Percentiles rank a stretch among this genome's conserved stretches.
Conservation (phyloP, 768 basidiomycete genomes). For the Hygrocybe coccinea region DNA sequence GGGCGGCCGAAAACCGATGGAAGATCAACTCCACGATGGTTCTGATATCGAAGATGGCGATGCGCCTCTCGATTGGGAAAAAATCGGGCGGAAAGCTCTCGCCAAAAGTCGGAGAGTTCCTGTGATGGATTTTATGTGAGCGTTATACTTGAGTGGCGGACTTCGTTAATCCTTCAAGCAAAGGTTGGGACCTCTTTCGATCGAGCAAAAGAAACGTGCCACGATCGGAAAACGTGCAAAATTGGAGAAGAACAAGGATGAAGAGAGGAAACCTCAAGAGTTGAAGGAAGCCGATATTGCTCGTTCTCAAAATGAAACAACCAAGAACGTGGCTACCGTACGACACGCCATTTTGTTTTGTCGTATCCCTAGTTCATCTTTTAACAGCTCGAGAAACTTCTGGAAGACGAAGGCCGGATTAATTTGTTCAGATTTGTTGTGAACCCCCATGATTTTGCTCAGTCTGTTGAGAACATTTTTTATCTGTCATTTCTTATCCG, state of each 20-base stretch:
- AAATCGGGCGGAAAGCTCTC: conserved; percentile 78
- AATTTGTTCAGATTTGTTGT: conserved; percentile 86
- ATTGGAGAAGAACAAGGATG: conserved; percentile 67
- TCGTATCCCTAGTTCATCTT: background rate
- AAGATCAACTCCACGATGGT: conserved; percentile 40
- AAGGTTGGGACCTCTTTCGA: conserved; percentile 87
- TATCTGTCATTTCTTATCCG: conserved; percentile 90
- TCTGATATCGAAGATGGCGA: conserved; percentile 49
- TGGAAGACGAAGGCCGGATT: conserved; percentile 46
- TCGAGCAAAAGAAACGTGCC: conserved; percentile 77
- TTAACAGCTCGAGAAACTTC: conserved; percentile 54
- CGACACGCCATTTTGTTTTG: conserved; percentile 21
- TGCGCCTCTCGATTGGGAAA: conserved; percentile 69
- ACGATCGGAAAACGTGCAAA: conserved; percentile 51
- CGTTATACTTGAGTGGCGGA: background rate
- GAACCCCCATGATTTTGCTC: conserved; percentile 86
- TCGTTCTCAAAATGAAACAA: conserved; percentile 83
- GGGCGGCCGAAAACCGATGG: conserved; percentile 56
- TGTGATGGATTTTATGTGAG: conserved; percentile 85
- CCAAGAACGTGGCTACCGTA: conserved; percentile 76
- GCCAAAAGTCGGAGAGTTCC: conserved; percentile 76
- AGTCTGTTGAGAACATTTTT: conserved; percentile 95
- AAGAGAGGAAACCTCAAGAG: conserved; percentile 70
- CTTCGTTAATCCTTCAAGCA: conserved; percentile 12
- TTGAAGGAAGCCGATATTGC: conserved; percentile 78